phyloP scores from a whole-genome alignment of 2,329 filamentous ascomycete species.

The Aspergillus chevalieri region DNA sequence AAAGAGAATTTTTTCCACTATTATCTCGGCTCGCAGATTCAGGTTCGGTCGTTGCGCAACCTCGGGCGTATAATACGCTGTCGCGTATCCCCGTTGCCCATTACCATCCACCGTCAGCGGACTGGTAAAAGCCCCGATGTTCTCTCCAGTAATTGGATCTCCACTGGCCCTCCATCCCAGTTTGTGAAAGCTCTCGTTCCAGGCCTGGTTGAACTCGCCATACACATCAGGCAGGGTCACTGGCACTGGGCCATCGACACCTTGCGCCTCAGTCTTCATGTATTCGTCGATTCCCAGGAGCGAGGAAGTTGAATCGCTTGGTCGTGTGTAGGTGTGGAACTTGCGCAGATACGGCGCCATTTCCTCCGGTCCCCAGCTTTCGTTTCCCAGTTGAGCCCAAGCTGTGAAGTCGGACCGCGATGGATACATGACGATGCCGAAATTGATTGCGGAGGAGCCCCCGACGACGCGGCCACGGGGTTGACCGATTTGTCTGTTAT shows the following conservation, averaged over 20 bases:
- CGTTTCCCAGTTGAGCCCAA: constrained; percentile 43
- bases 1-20: constrained; percentile 43
- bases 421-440: constrained; percentile 21
- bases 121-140: constrained; percentile 35
- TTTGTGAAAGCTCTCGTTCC: constrained; percentile 16
- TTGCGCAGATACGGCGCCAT: constrained; percentile 48
- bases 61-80: constrained; percentile 37
- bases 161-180: constrained; percentile 17
- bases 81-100: constrained; percentile 34
- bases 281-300: constrained; percentile 11
- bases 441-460: constrained; percentile 44
- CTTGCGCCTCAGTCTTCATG: constrained; percentile 13
- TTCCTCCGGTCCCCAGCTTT: constrained; percentile 40
- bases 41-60: constrained; percentile 41
- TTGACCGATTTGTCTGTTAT: constrained; percentile 36
- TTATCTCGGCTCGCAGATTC: constrained; percentile 41
- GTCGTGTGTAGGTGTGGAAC: constrained; percentile 23
- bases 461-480: constrained; percentile 47
- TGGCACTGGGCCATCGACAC: constrained; percentile 14
- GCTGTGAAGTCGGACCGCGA: constrained; percentile 36
- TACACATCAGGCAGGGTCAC: constrained; percentile 26
- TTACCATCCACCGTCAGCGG: constrained; percentile 10
- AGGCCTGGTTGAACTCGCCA: constrained; percentile 20
- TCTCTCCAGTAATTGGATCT: constrained; percentile 33
- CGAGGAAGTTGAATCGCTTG: constrained; percentile 16